Evolutionary conservation across 495 filamentous ascomycete genomes (phyloP).

Genomic region (Xylaria sp.): DNA sequence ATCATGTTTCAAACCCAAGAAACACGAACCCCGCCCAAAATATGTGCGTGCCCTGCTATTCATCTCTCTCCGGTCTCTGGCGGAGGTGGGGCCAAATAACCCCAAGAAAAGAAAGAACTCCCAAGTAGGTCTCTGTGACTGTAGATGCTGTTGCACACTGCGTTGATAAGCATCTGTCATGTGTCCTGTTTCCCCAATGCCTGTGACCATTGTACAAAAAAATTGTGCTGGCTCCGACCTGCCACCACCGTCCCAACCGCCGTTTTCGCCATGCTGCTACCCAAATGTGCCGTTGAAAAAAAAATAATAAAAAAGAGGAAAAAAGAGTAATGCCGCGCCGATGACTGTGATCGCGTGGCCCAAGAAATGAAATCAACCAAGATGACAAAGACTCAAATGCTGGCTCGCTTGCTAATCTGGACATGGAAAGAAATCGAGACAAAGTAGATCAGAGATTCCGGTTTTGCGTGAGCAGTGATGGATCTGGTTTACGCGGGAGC

Average conservation of each 20-base stretch:
- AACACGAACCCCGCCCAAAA: conserved; percentile 27
- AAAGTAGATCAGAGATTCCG: conserved; percentile 42
- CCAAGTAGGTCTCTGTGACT: conserved; percentile 24
- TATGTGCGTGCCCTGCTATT: conserved; percentile 22
- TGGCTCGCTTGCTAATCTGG: conserved; percentile 49
- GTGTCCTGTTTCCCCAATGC: conserved; percentile 35
- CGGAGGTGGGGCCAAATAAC: conserved; percentile 24
- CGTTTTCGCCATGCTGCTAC: conserved; percentile 43
- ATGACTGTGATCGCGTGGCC: conserved; percentile 1
- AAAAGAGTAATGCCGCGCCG: conserved; percentile 16
- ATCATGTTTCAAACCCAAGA: conserved; percentile 31
- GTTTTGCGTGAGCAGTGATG: conserved; percentile 36
- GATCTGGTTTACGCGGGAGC: conserved; percentile 34
- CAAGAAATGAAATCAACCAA: conserved; percentile 29
- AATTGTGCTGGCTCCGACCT: conserved; percentile 33
- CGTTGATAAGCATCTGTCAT: conserved; percentile 24
- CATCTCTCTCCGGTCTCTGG: conserved; percentile 25
- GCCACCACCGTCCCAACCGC: conserved; percentile 32
- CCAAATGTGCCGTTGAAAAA: conserved; percentile 42
- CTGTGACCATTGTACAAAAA: conserved; percentile 43
- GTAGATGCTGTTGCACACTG: conserved; percentile 25
- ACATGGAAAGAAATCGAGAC: conserved; percentile 34
- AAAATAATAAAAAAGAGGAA: no score
- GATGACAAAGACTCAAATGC: conserved; percentile 45
- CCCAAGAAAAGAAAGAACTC: conserved; percentile 32